These are phyloP conservation scores for Ogataea polymorpha DNA, from an alignment of 805 yeast species.

Conservation along the genomic window DNA sequence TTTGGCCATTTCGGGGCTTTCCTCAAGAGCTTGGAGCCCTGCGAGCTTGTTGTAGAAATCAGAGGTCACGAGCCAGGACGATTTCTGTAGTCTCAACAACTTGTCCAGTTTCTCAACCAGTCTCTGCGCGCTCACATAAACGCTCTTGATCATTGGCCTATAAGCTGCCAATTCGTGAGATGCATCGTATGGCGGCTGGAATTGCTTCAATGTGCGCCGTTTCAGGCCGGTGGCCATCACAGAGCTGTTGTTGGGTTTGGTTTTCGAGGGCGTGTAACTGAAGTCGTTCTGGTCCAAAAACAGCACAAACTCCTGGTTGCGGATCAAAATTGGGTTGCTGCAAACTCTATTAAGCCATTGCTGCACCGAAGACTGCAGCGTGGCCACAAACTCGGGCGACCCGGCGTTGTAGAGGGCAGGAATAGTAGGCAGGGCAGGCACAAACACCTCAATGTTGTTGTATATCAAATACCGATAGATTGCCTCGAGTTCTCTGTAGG, in stretches of 20 bases:
- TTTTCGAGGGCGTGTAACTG: conserved; percentile 37
- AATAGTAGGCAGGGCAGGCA: conserved; percentile 80
- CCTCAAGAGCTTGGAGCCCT: conserved; percentile 41
- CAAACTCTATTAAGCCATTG: conserved; percentile 81
- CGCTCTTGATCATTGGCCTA: conserved; percentile 79
- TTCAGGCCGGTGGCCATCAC: conserved; percentile 79
- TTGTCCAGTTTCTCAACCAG: conserved; percentile 51
- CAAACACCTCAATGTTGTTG: conserved; percentile 87
- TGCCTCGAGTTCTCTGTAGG: conserved; percentile 71
- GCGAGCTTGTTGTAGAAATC: conserved; percentile 47
- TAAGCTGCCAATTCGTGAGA: conserved; percentile 76
- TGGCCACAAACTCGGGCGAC: conserved; percentile 72
- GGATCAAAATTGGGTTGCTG: conserved; percentile 70
- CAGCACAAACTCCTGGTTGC: conserved; percentile 84
- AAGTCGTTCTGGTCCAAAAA: conserved; percentile 47
- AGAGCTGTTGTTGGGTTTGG: conserved; percentile 36
- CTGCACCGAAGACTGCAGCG: conserved; percentile 61
- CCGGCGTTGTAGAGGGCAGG: conserved; percentile 78
- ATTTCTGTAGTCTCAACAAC: conserved; percentile 56
- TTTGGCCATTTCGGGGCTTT: conserved; percentile 65
- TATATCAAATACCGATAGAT: conserved; percentile 75
- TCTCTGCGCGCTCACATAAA: conserved; percentile 58
- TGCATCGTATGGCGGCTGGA: conserved; percentile 89
- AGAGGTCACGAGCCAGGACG: conserved; percentile 38
- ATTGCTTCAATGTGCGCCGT: conserved; percentile 87